These are phyloP conservation scores for Debaryomyces tyrocola DNA, from an alignment of 805 yeast genomes.

Conservation along the genomic window DNA sequence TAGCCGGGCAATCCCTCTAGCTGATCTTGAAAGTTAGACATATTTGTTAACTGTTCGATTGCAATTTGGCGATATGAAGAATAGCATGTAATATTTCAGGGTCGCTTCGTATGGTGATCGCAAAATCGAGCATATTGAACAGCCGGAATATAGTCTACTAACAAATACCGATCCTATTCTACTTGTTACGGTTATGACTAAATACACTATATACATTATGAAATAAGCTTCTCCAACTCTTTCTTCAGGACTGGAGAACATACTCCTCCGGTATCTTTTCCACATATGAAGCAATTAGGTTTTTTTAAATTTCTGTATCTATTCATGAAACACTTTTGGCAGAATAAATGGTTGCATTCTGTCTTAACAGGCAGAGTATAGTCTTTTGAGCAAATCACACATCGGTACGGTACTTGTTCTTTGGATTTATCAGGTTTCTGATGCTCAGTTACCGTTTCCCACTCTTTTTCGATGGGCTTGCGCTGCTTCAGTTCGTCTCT, in stretches of 20 bases:
- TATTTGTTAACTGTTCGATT: constrained; percentile 23
- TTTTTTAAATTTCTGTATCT: constrained; percentile 41
- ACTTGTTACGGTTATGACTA: too few relatives aligned
- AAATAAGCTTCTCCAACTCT: constrained; percentile 15
- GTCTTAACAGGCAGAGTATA: constrained; percentile 60
- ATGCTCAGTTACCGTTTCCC: constrained; percentile 51
- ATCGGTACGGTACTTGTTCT: constrained; percentile 52
- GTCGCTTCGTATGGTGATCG: too few relatives aligned
- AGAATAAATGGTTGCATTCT: constrained; percentile 62
- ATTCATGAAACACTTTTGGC: constrained; percentile 58
- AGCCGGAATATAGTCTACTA: too few relatives aligned
- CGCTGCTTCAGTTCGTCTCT: constrained; percentile 81
- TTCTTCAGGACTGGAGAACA: constrained; percentile 52
- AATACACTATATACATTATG: not conserved
- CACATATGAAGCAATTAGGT: constrained; percentile 57
- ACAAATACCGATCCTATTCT: too few relatives aligned
- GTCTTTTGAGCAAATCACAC: constrained; percentile 58
- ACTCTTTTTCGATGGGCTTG: constrained; percentile 63
- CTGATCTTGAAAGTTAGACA: constrained; percentile 26
- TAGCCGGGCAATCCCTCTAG: constrained; percentile 56
- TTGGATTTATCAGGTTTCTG: constrained; percentile 2
- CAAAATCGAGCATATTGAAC: too few relatives aligned
- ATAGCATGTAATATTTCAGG: too few relatives aligned
- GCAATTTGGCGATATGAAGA: constrained; percentile 47
- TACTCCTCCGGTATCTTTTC: constrained; percentile 58